Evolutionary conservation across 129 eudicot genomes (phyloP), one percentile per base, ranked within the genome.

Genomic region (Flaveria brownii): DNA sequence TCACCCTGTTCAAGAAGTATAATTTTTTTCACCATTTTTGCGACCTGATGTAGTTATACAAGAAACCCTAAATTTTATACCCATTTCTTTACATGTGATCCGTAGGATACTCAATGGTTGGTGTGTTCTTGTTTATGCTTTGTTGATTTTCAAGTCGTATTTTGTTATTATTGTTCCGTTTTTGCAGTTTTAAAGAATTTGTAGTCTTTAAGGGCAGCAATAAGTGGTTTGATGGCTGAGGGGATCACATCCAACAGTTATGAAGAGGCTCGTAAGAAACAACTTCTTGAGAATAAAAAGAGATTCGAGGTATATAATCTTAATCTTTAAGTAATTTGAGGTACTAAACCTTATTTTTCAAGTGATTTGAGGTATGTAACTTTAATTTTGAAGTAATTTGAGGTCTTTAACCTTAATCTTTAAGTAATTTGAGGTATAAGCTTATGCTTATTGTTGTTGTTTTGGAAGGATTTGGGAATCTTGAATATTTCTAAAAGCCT

Each of bases 231-330:
- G 70, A 83, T 85, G 94, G 86, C 74, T 41, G 77, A 75, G 52
- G 85, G 68, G 76, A 76, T 51, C 57, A 55, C 49, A 45, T 11
- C 77, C 81, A 88, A 82, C 74, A 79, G 76, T 67, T 91, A 91
- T 47, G 95, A 91, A 76, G 90, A 91, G 71, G 86, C 84, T 80
- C 87, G 97, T 11, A 85, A 78, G 84, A 87, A 84, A 86, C 88
- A 87, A 43, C 84, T 91, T 39, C 78, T 88, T 64, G 95, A 86
- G 75, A 91, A 91, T 75, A 76, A 81, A 52, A 86, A 83, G 70
- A 73, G 87, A 79, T 74, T 91, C 25, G 95, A 88, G 97, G 97
- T 91, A 75, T 45, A 46, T 71, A 13, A 55, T 33, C 28, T 1
- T 26, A 16, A 39, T 8, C 12, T 17, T 25, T 26, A 16, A 10